Base-by-base conservation (phyloP, 148 eudicot genomes). In the Arctostaphylos glauca region DNA sequence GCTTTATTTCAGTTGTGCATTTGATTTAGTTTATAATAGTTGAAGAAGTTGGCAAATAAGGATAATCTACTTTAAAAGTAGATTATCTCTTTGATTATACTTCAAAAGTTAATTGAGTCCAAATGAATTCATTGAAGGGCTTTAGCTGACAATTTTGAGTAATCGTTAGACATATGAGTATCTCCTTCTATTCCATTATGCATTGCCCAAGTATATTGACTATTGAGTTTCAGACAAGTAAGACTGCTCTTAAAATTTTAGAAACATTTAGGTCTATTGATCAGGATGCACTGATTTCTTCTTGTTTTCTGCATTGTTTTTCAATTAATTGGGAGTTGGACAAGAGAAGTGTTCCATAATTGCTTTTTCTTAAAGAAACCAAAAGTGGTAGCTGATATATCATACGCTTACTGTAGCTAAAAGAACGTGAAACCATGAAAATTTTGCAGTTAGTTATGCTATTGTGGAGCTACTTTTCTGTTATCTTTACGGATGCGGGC, bases 401-500 rank as follows among this genome's bases (percentile, higher is more conserved):
- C 58, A 71, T 41, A n/a, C 0, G 2, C 9, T 25, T 56, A 49
- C 0, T 47, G 54, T 48, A 73, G 62, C 74, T 46, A 18, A 70
- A 72, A 31, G 38, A 74, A 25, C 80, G 55, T 53, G 62, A 53
- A 3, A 41, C 56, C 31, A 0, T 44, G 49, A 72, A 72, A 74
- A 12, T 59, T 77, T 15, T 89, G 90, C 94, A 96, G 99, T 86
- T 96, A 87, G 93, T 77, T 84, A 93, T 96, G 99, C 90, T 96
- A 64, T 81, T 96, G 50, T 96, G 99, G 99, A 96, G 99, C 87
- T 96, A 96, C 84, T 94, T 96, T 53, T 87, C 96, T 80, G 94
- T 92, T 76, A 96, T 96, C 55, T 91, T 94, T 77, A 94, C 98
- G 80, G 98, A 96, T 83, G 97, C 99, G 12, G 99, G 99, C 38